These are phyloP conservation scores for Naganishia antarctica DNA, from an alignment of 768 basidiomycete species.

Conservation along the genomic window DNA sequence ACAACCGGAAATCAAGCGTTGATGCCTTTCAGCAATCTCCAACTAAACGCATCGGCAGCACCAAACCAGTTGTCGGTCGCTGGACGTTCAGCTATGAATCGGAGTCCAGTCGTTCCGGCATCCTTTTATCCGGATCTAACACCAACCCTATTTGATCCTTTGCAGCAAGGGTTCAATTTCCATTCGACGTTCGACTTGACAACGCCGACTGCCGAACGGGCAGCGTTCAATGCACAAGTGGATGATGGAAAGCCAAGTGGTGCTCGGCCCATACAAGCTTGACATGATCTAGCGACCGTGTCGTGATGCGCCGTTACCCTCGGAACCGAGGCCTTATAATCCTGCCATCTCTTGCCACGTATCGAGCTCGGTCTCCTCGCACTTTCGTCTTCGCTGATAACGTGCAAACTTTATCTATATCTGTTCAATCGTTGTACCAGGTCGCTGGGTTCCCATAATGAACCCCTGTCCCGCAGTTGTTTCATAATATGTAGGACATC, in stretches of 20 bases:
- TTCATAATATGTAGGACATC: too few species aligned
- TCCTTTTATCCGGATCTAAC: not conserved
- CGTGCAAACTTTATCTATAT: too few species aligned
- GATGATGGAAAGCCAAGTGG: not conserved
- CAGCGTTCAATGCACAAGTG: not conserved
- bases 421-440: too few species aligned
- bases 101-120: not conserved
- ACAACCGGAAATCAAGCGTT: not conserved
- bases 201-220: not conserved
- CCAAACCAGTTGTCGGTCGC: not conserved
- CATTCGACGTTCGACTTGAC: not conserved
- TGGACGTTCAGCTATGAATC: not conserved
- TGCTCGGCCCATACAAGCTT: not conserved
- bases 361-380: too few species aligned
- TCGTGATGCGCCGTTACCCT: too few species aligned
- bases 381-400: too few species aligned
- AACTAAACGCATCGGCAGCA: not conserved
- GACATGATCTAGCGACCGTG: not conserved
- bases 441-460: too few species aligned
- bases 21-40: not conserved
- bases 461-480: too few species aligned
- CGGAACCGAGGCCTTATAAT: too few species aligned
- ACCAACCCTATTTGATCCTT: not conserved
- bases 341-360: too few species aligned
- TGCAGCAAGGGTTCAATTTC: conserved; percentile 17